These are phyloP conservation scores for Verticillium longisporum DNA, from an alignment of 2,329 filamentous ascomycete species.

Conservation along the genomic window DNA sequence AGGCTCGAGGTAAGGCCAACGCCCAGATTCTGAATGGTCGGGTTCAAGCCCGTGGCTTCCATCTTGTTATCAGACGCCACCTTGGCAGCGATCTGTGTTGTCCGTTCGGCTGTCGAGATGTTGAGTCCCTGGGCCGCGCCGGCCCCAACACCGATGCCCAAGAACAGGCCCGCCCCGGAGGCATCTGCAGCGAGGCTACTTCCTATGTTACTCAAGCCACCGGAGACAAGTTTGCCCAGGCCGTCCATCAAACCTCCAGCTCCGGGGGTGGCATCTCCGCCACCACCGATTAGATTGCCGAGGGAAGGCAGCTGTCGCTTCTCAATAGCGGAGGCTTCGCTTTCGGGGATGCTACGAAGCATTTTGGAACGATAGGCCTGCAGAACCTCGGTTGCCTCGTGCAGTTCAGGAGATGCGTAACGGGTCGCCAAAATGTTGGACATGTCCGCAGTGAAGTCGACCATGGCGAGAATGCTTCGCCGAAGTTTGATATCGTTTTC, in stretches of 20 bases:
- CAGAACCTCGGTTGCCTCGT: constrained; percentile 7
- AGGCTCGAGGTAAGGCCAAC: constrained; percentile 20
- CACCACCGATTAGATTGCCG: background rate
- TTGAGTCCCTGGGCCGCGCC: constrained; percentile 17
- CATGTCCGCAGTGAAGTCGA: constrained; percentile 9
- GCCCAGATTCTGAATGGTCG: constrained; percentile 19
- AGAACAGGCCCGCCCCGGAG: constrained; percentile 13
- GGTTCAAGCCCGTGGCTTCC: constrained; percentile 20
- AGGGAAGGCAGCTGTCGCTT: constrained; percentile 6
- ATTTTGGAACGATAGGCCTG: constrained; percentile 3
- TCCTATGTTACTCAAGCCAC: constrained; percentile 9
- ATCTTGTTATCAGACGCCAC: constrained; percentile 20
- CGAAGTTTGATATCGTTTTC: constrained; percentile 7
- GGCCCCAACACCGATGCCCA: constrained; percentile 17
- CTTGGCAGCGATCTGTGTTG: constrained; percentile 10
- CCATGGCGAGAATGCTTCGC: constrained; percentile 8
- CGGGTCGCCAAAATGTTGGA: constrained; percentile 4
- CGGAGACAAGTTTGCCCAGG: constrained; percentile 7
- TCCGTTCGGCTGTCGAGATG: constrained; percentile 8
- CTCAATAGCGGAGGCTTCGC: background rate
- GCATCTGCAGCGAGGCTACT: constrained; percentile 7
- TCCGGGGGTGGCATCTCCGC: background rate
- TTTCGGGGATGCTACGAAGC: background rate
- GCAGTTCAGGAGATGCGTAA: constrained; percentile 5
- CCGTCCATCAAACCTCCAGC: constrained; percentile 1